Conservation (phyloP, 495 filamentous ascomycete species). For the Podospora bellae-mahoneyi region DNA sequence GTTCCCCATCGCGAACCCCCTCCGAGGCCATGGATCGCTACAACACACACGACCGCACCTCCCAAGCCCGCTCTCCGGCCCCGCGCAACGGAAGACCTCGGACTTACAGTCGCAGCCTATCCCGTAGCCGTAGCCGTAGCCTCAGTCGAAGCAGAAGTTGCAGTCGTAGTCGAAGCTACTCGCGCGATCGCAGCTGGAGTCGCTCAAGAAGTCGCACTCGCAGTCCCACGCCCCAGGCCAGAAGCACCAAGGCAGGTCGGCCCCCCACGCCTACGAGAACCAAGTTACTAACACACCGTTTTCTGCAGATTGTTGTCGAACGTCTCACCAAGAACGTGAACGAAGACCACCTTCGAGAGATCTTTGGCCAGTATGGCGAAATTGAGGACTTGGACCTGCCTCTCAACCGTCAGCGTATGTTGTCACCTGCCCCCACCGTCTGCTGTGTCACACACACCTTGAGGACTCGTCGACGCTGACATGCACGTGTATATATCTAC, state of each 20-base stretch:
- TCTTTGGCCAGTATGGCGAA: slow-evolving; percentile 83
- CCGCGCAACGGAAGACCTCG: slow-evolving; percentile 34
- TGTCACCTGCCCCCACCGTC: neutral
- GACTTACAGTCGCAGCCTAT: slow-evolving; percentile 27
- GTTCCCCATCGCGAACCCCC: slow-evolving; percentile 20
- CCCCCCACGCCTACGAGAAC: neutral
- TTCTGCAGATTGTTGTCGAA: slow-evolving; percentile 81
- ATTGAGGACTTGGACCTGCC: slow-evolving; percentile 87
- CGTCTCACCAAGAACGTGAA: slow-evolving; percentile 95
- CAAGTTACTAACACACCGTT: neutral
- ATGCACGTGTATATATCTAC: slow-evolving; percentile 1
- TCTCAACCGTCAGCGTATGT: slow-evolving; percentile 78
- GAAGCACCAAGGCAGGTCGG: slow-evolving; percentile 37
- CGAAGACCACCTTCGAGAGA: slow-evolving; percentile 81
- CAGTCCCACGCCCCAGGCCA: slow-evolving; percentile 23
- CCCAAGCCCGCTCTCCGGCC: slow-evolving; percentile 22
- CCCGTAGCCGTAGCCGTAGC: slow-evolving; percentile 28
- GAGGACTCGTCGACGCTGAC: slow-evolving; percentile 15
- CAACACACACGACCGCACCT: slow-evolving; percentile 14
- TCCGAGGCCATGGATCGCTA: slow-evolving; percentile 13
- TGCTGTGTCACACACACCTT: neutral
- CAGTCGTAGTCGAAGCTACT: slow-evolving; percentile 20
- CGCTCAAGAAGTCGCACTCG: slow-evolving; percentile 37
- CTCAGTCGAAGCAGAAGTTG: slow-evolving; percentile 23
- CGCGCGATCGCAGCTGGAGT: slow-evolving; percentile 31